phyloP scores from a whole-genome alignment of 805 yeast genomes.

The Candida pini region DNA sequence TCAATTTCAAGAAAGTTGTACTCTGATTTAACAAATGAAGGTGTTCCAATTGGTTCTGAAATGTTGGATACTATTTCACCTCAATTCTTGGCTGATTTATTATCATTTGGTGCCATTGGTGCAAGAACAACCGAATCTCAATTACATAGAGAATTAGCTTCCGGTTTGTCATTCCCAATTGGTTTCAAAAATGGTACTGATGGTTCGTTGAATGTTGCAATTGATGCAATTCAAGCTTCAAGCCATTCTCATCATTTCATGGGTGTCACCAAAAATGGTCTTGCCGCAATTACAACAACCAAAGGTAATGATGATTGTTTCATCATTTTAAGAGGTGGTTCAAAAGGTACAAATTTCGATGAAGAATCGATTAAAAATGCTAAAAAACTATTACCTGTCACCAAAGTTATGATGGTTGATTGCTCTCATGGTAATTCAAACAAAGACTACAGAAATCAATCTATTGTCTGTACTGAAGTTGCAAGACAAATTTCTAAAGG shows the following conservation, averaged over 20 bases:
- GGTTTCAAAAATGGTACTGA: constrained; percentile 99
- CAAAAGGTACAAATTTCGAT: constrained; percentile 86
- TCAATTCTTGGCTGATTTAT: constrained; percentile 86
- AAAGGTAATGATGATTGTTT: constrained; percentile 90
- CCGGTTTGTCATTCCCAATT: constrained; percentile 95
- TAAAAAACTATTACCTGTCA: constrained; percentile 49
- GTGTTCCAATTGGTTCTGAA: constrained; percentile 46
- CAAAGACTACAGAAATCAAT: constrained; percentile 90
- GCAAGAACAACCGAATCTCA: constrained; percentile 99
- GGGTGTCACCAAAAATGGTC: constrained; percentile 93
- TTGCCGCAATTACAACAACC: constrained; percentile 93
- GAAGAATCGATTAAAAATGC: constrained; percentile 65
- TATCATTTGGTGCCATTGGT: constrained; percentile 97
- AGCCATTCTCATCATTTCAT: constrained; percentile 90
- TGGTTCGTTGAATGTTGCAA: constrained; percentile 89
- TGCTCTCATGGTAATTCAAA: constrained; percentile 96
- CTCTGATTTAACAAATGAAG: constrained; percentile 69
- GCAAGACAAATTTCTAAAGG: constrained; percentile 80
- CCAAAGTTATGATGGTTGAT: constrained; percentile 70
- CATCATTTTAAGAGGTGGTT: constrained; percentile 93
- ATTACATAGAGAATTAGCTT: constrained; percentile 93
- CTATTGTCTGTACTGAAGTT: constrained; percentile 76
- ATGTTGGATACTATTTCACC: constrained; percentile 98
- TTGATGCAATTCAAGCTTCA: constrained; percentile 92
- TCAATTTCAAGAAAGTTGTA: constrained; percentile 82